These are phyloP conservation scores for Plantago elongata DNA, from an alignment of 257 asterid genomes.

Conservation along the genomic window DNA sequence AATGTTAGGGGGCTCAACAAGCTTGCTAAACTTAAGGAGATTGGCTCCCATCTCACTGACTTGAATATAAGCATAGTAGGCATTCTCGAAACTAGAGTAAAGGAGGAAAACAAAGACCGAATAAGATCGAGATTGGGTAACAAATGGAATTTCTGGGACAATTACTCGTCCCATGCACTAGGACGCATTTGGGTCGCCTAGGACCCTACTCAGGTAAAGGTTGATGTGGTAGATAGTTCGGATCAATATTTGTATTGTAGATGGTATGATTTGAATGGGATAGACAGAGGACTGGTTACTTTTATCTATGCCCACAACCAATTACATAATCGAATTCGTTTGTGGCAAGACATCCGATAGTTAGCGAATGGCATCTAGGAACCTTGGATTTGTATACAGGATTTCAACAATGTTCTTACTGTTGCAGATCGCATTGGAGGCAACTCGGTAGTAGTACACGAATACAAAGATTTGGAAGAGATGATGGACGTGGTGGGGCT, in stretches of 20 bases:
- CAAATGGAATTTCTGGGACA: not conserved
- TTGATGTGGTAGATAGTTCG: not conserved
- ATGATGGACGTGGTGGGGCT: not conserved
- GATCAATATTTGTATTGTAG: no score
- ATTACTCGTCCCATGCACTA: not conserved
- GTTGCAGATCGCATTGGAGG: no score
- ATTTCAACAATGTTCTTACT: no score
- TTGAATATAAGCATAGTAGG: not conserved
- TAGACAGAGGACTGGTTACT: not conserved
- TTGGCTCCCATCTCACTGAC: not conserved
- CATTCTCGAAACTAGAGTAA: not conserved
- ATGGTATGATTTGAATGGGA: not conserved
- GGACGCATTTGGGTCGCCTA: not conserved
- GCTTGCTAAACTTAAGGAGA: not conserved
- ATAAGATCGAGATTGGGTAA: not conserved
- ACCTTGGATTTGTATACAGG: not conserved
- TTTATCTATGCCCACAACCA: not conserved
- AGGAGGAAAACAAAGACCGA: not conserved
- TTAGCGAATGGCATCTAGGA: fast-evolving
- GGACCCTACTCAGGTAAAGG: not conserved
- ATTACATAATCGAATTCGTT: no score
- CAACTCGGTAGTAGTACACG: no score
- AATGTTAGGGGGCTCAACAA: not conserved
- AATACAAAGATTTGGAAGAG: no score
- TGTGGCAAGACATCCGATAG: not conserved